A percentile compares a stretch with the other conserved stretches of the same genome.
Evolutionary conservation across 2,329 filamentous ascomycete genomes (phyloP).

Genomic region (Fusarium pseudograminearum): DNA sequence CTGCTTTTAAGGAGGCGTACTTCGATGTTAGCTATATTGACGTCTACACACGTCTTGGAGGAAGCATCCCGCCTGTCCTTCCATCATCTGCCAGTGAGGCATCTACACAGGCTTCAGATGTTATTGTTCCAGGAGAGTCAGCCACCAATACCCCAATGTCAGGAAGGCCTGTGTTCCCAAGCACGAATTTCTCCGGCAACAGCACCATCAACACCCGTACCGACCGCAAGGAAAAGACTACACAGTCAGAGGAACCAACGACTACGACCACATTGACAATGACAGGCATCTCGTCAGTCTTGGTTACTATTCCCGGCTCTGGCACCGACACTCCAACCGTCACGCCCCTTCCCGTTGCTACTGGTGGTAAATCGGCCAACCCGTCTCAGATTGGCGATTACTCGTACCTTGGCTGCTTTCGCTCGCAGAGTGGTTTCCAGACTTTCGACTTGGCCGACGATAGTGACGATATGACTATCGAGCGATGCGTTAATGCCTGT

Average conservation of each 20-base stretch:
- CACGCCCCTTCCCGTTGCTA: slow-evolving; percentile 23
- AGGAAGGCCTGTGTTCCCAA: neutral
- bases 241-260: slow-evolving; percentile 36
- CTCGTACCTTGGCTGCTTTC: slow-evolving; percentile 58
- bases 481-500: slow-evolving; percentile 56
- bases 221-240: neutral
- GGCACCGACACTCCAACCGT: slow-evolving; percentile 28
- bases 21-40: slow-evolving; percentile 69
- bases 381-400: slow-evolving; percentile 51
- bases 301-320: slow-evolving; percentile 44
- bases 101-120: neutral
- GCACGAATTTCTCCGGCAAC: neutral
- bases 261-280: slow-evolving; percentile 47
- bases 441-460: slow-evolving; percentile 52
- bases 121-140: neutral
- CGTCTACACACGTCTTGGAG: slow-evolving; percentile 52
- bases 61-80: slow-evolving; percentile 13
- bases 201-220: slow-evolving; percentile 1
- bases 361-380: slow-evolving; percentile 44
- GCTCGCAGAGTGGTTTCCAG: slow-evolving; percentile 52
- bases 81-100: slow-evolving; percentile 6
- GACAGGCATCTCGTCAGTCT: slow-evolving; percentile 43
- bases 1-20: slow-evolving; percentile 57
- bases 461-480: slow-evolving; percentile 54
- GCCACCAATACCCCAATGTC: slow-evolving; percentile 3